These are phyloP conservation scores for Rhodosporidiobolus odoratus DNA, from an alignment of 768 basidiomycete species.

Conservation along the genomic window DNA sequence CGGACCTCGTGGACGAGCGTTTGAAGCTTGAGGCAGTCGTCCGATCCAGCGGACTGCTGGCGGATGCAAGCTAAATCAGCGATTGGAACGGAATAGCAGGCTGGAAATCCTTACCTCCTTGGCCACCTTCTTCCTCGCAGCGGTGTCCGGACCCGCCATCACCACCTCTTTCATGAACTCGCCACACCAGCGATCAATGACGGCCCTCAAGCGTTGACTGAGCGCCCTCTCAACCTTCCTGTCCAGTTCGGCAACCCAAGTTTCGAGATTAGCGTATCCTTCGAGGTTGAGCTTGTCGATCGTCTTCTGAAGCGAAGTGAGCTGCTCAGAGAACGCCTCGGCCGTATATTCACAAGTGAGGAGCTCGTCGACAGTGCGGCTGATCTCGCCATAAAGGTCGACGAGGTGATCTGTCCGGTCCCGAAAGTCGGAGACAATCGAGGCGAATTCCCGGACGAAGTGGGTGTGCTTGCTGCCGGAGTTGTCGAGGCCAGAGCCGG, in stretches of 20 bases:
- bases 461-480: constrained; percentile 67
- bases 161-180: constrained; percentile 70
- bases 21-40: constrained; percentile 60
- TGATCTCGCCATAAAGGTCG: constrained; percentile 80
- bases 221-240: constrained; percentile 76
- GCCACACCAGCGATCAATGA: constrained; percentile 78
- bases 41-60: constrained; percentile 6
- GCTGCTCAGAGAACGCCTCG: constrained; percentile 72
- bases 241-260: constrained; percentile 78
- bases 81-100: neutral
- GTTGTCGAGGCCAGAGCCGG: constrained; percentile 52
- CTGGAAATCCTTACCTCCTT: neutral
- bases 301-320: constrained; percentile 78
- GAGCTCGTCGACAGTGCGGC: constrained; percentile 77
- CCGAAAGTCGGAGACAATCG: constrained; percentile 85
- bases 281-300: constrained; percentile 93
- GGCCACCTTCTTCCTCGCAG: constrained; percentile 7
- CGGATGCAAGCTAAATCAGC: neutral
- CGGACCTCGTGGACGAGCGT: constrained; percentile 91
- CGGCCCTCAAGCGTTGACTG: constrained; percentile 64
- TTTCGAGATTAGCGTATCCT: constrained; percentile 88
- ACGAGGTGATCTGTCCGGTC: constrained; percentile 94
- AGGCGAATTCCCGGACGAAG: constrained; percentile 92
- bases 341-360: constrained; percentile 75
- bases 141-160: neutral